A percentile compares a stretch with the other conserved stretches of the same genome.
Evolutionary conservation across 2,329 filamentous ascomycete genomes (phyloP).

Genomic region (Aspergillus awamori): DNA sequence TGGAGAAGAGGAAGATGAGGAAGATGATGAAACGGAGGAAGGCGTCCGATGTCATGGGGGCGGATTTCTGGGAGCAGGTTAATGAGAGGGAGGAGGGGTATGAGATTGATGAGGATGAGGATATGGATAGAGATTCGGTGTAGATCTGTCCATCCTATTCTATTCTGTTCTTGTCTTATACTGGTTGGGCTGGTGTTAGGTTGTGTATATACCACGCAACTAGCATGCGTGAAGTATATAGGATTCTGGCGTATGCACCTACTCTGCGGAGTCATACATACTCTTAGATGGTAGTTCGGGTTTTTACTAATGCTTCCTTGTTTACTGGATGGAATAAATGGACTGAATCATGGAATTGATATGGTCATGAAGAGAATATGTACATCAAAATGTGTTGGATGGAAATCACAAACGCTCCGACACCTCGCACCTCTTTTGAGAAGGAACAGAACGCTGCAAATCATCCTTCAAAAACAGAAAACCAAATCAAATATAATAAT

Average conservation of each 20-base stretch:
- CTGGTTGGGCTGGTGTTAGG: too few relatives aligned
- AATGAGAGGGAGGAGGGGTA: constrained; percentile 10
- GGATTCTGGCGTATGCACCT: too few relatives aligned
- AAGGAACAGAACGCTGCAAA: constrained; percentile 19
- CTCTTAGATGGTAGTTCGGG: too few relatives aligned
- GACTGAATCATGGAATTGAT: constrained; percentile 2
- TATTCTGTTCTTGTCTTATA: too few relatives aligned
- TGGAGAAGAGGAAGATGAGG: too few relatives aligned
- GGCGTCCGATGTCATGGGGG: too few relatives aligned
- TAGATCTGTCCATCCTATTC: too few relatives aligned
- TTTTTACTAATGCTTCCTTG: too few relatives aligned
- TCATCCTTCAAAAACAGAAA: constrained; percentile 7
- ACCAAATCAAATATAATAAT: neutral
- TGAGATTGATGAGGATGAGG: neutral
- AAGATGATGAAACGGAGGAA: constrained; percentile 1
- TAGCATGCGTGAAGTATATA: neutral
- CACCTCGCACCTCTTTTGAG: constrained; percentile 24
- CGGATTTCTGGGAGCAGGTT: constrained; percentile 1
- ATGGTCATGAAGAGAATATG: constrained; percentile 19
- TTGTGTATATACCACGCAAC: neutral
- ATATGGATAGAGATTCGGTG: too few relatives aligned
- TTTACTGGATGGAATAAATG: neutral
- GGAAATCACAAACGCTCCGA: constrained; percentile 24
- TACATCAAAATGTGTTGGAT: constrained; percentile 18
- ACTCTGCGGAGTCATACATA: too few relatives aligned